Percentiles rank a stretch among this genome's conserved stretches.
Conservation (phyloP, 164 flowering plant genomes). For the Liquidambar formosana region DNA sequence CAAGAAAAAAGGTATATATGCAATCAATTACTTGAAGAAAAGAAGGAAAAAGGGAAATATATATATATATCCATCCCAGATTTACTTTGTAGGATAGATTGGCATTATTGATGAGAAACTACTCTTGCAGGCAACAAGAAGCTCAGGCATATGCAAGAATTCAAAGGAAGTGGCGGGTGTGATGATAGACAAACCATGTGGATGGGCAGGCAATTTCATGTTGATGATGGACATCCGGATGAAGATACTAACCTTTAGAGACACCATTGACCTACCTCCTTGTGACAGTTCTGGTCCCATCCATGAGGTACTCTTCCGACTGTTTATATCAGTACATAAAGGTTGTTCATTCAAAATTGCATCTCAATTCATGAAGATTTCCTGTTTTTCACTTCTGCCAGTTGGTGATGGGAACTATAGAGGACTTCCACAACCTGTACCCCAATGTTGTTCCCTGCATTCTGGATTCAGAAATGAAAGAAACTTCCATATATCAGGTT, state of each 20-base stretch:
- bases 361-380: neutral
- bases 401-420: slow-evolving; percentile 55
- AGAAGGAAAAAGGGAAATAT: neutral
- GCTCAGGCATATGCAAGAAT: neutral
- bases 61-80: neutral
- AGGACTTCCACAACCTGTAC: slow-evolving; percentile 59
- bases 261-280: slow-evolving; percentile 67
- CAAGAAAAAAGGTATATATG: neutral
- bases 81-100: neutral
- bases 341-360: neutral
- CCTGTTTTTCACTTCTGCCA: slow-evolving; percentile 20
- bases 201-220: slow-evolving; percentile 33
- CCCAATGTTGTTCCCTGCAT: slow-evolving; percentile 40
- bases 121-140: neutral
- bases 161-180: slow-evolving; percentile 1
- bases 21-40: too few species aligned
- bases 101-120: neutral
- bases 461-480: slow-evolving; percentile 33
- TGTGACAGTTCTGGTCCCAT: slow-evolving; percentile 39
- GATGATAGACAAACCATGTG: slow-evolving; percentile 16
- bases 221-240: slow-evolving; percentile 53
- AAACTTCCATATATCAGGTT: slow-evolving; percentile 5
- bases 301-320: slow-evolving; percentile 40
- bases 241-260: slow-evolving; percentile 63
- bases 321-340: slow-evolving; percentile 3